Percentiles rank a stretch among this genome's conserved stretches.
phyloP scores from a whole-genome alignment of 2,329 filamentous ascomycete genomes.

The Cladosporium sp. region DNA sequence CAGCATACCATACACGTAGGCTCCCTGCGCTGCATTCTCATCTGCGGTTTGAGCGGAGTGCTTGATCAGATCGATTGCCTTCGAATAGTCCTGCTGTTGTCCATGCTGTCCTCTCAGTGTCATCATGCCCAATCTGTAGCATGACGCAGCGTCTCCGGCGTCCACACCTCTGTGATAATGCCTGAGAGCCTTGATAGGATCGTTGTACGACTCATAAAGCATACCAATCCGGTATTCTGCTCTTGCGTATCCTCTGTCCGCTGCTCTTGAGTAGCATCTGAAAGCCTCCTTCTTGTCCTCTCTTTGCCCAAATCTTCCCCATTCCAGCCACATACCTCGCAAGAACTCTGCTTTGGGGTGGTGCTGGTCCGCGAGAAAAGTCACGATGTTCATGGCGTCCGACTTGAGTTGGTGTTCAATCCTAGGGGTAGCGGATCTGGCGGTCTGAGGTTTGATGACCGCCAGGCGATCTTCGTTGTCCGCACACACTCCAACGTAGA shows the following conservation, averaged over 20 bases:
- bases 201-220: conserved; percentile 94
- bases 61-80: conserved; percentile 77
- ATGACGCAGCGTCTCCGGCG: conserved; percentile 80
- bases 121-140: conserved; percentile 92
- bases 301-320: conserved; percentile 88
- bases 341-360: conserved; percentile 95
- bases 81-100: conserved; percentile 73
- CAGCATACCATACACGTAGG: conserved; percentile 87
- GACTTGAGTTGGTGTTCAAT: conserved; percentile 82
- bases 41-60: conserved; percentile 82
- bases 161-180: conserved; percentile 83
- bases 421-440: conserved; percentile 71
- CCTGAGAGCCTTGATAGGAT: conserved; percentile 82
- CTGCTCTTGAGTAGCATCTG: conserved; percentile 76
- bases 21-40: conserved; percentile 93
- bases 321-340: conserved; percentile 94
- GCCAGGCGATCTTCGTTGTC: conserved; percentile 70
- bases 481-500: conserved; percentile 79
- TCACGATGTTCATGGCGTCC: conserved; percentile 88
- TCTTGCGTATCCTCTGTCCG: conserved; percentile 77
- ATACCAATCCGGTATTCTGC: conserved; percentile 97
- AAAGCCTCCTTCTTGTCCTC: conserved; percentile 95
- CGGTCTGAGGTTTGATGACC: conserved; percentile 35
- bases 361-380: conserved; percentile 82
- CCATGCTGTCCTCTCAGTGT: conserved; percentile 90